phyloP scores from a whole-genome alignment of 2,329 filamentous ascomycete species.

The Penicillium janthinellum region DNA sequence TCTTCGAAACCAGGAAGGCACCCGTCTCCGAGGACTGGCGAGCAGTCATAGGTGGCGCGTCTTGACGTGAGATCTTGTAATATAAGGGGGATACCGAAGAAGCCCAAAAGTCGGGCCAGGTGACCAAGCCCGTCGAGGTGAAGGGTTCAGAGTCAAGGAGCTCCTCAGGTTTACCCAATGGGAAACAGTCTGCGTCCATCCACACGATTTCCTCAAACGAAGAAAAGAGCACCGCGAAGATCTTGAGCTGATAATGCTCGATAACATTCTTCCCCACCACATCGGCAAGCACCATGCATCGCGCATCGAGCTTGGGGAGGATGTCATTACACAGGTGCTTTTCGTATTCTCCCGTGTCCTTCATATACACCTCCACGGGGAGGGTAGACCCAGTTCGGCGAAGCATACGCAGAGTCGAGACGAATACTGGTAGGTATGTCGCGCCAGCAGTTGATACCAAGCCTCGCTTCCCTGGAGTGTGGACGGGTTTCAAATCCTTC shows the following conservation, averaged over 20 bases:
- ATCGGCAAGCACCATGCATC: constrained; percentile 47
- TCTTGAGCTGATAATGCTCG: constrained; percentile 57
- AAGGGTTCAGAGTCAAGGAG: constrained; percentile 58
- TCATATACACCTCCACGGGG: constrained; percentile 52
- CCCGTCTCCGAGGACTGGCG: constrained; percentile 43
- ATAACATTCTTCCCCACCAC: constrained; percentile 44
- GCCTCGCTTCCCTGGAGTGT: constrained; percentile 46
- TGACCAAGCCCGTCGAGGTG: constrained; percentile 54
- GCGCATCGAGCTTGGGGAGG: constrained; percentile 45
- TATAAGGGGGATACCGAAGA: constrained; percentile 48
- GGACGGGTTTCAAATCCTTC: constrained; percentile 35
- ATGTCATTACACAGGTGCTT: constrained; percentile 43
- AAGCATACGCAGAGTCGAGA: constrained; percentile 56
- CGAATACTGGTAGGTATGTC: constrained; percentile 52
- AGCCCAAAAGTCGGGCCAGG: constrained; percentile 60
- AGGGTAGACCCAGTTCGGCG: constrained; percentile 54
- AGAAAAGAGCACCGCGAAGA: constrained; percentile 60
- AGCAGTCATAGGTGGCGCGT: constrained; percentile 35
- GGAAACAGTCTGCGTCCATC: constrained; percentile 61
- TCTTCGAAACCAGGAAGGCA: constrained; percentile 40
- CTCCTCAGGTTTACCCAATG: constrained; percentile 47
- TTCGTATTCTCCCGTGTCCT: constrained; percentile 44
- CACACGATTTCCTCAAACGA: constrained; percentile 62
- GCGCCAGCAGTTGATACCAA: constrained; percentile 56
- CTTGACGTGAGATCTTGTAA: constrained; percentile 44